A percentile compares a stretch with the other conserved stretches of the same genome.
These are phyloP conservation scores for Lodderomyces margitis DNA, from an alignment of 1,139 yeast species.

Conservation along the genomic window DNA sequence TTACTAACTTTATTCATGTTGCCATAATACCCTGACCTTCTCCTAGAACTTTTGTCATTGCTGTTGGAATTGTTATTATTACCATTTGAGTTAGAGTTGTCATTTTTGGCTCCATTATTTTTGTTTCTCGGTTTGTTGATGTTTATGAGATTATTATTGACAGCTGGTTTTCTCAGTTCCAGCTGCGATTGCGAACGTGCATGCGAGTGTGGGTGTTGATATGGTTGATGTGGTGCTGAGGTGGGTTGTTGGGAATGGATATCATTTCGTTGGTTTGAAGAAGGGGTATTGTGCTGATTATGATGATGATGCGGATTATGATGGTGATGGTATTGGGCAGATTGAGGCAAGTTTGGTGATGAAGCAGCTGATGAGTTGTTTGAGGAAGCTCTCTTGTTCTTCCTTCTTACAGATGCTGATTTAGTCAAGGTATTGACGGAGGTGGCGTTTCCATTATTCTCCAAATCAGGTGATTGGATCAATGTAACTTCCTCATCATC, in stretches of 20 bases:
- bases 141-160: conserved; percentile 17
- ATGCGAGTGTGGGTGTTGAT: conserved; percentile 11
- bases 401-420: background rate
- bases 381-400: background rate
- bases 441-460: conserved; percentile 8
- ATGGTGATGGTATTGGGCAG: background rate
- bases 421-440: conserved; percentile 1
- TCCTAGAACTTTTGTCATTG: conserved; percentile 9
- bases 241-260: background rate
- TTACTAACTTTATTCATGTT: conserved; percentile 5
- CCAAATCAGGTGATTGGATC: conserved; percentile 26
- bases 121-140: conserved; percentile 11
- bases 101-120: background rate
- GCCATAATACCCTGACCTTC: conserved; percentile 13
- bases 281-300: conserved; percentile 14
- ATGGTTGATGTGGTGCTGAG: background rate
- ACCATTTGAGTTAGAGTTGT: conserved; percentile 9
- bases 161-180: conserved; percentile 15
- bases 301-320: conserved; percentile 18
- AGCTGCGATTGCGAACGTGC: conserved; percentile 14
- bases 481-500: conserved; percentile 36
- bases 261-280: background rate
- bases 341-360: conserved; percentile 1
- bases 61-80: conserved; percentile 8
- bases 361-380: conserved; percentile 1